Conservation (phyloP, 1,284 basidiomycete species). For the Hymenochaete sp. region DNA sequence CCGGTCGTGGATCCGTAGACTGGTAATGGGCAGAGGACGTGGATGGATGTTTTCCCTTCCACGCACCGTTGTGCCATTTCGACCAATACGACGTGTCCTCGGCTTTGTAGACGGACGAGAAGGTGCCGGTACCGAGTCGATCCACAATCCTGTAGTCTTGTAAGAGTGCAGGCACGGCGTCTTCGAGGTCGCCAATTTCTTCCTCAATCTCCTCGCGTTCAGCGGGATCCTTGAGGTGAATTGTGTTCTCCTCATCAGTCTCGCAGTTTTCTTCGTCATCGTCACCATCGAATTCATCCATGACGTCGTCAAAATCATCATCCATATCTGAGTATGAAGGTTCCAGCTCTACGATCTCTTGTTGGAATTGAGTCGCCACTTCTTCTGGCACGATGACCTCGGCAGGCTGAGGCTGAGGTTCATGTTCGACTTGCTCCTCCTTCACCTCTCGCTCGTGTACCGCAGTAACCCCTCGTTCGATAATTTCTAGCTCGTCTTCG, state of each 20-base stretch:
- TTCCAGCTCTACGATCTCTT: constrained; percentile 19
- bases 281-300: constrained; percentile 29
- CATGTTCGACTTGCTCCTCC: constrained; percentile 25
- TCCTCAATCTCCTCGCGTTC: constrained; percentile 68
- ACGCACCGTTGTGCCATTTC: constrained; percentile 76
- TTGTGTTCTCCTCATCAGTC: constrained; percentile 50
- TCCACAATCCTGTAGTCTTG: constrained; percentile 82
- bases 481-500: constrained; percentile 40
- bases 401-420: constrained; percentile 23
- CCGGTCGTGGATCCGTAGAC: constrained; percentile 30
- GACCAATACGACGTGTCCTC: constrained; percentile 70
- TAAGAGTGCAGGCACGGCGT: constrained; percentile 52
- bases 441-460: constrained; percentile 10
- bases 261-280: constrained; percentile 29
- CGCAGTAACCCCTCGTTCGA: constrained; percentile 16
- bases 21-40: constrained; percentile 56
- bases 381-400: constrained; percentile 17
- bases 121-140: constrained; percentile 92
- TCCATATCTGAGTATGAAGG: constrained; percentile 20
- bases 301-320: constrained; percentile 28
- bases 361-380: no score
- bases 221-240: constrained; percentile 48
- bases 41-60: constrained; percentile 62
- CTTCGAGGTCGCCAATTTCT: constrained; percentile 64
- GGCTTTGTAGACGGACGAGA: constrained; percentile 98